Base-by-base conservation (phyloP, 2,329 filamentous ascomycete species). In the Aureobasidium subglaciale region DNA sequence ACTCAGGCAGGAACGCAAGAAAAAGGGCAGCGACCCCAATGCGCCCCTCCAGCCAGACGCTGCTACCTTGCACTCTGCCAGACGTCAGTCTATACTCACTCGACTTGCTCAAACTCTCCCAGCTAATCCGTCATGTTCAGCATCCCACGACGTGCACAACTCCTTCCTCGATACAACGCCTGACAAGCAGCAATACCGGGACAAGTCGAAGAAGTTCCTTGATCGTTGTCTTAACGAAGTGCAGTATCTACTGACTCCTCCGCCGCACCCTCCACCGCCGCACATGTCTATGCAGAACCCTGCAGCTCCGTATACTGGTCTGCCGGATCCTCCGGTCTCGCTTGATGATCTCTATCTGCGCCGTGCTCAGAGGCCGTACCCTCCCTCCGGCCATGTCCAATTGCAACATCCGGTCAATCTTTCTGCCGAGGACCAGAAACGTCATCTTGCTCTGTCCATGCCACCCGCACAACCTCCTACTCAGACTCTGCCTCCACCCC, bases 1-100 rank as follows among this genome's bases (percentile, higher is more conserved):
- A 60, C 77, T 96, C 65, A 90, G 87, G 71, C 87, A 89, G 60
- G 89, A 96, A 73, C 80, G 88, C 20, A 80, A 81, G 53, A 86
- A 90, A 73, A 77, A 82, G 59, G 61, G 63, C 58, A 64, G 61
- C 32, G 58, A 63, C 32, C 30, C 54, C 54, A 42, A 24, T 35
- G 35, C 37, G n/a, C 48, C 48, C 15, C 34, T 50, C 8, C 24
- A 48, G 16, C 27, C 43, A 43, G 40, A 35, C 57, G n/a, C 30
- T 25, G 9, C 48, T 11, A n/a, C 24, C 24, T 25, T 37, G 27
- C 13, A 20, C 10, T 35, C 70, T 56, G 61, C 58, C 38, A 70
- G 68, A 59, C 66, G 66, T 67, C 58, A 29, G 60, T 42, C 37
- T 48, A 15, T 8, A 10, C 18, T 32, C 40, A 24, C 11, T 15